Percentiles rank a stretch among this genome's conserved stretches.
These are phyloP conservation scores for Halenospora varia DNA, from an alignment of 495 filamentous ascomycete species.

Conservation along the genomic window DNA sequence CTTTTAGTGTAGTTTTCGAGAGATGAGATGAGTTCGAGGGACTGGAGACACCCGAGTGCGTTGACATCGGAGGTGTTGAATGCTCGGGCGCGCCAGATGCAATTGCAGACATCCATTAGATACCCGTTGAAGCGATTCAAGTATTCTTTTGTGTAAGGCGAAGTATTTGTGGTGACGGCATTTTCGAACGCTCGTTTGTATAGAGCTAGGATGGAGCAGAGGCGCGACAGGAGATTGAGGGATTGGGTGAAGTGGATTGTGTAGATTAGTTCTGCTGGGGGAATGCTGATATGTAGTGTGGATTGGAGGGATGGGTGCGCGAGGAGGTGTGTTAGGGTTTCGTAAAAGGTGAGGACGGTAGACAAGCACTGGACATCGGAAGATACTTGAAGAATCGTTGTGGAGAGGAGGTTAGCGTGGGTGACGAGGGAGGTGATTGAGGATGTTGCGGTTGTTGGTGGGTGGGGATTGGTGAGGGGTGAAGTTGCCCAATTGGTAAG, in stretches of 20 bases:
- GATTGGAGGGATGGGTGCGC: constrained; percentile 45
- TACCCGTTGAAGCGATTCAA: constrained; percentile 78
- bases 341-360: constrained; percentile 68
- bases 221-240: constrained; percentile 60
- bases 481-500: constrained; percentile 63
- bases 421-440: constrained; percentile 43
- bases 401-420: constrained; percentile 59
- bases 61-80: constrained; percentile 65
- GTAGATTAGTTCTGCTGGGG: constrained; percentile 66
- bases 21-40: constrained; percentile 37
- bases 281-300: constrained; percentile 59
- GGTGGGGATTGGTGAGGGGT: constrained; percentile 29
- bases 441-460: constrained; percentile 21
- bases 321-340: constrained; percentile 50
- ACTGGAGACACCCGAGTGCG: constrained; percentile 67
- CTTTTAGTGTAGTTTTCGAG: constrained; percentile 43
- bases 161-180: constrained; percentile 39
- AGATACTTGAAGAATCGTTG: constrained; percentile 53
- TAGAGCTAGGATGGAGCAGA: constrained; percentile 60
- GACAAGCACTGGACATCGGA: constrained; percentile 34
- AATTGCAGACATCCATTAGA: constrained; percentile 87
- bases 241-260: constrained; percentile 61
- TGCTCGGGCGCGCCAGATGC: constrained; percentile 75
- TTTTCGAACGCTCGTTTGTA: constrained; percentile 76
- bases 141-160: constrained; percentile 41